These are phyloP conservation scores for Clonostachys sp. DNA, from an alignment of 2,329 filamentous ascomycete species.

Conservation along the genomic window DNA sequence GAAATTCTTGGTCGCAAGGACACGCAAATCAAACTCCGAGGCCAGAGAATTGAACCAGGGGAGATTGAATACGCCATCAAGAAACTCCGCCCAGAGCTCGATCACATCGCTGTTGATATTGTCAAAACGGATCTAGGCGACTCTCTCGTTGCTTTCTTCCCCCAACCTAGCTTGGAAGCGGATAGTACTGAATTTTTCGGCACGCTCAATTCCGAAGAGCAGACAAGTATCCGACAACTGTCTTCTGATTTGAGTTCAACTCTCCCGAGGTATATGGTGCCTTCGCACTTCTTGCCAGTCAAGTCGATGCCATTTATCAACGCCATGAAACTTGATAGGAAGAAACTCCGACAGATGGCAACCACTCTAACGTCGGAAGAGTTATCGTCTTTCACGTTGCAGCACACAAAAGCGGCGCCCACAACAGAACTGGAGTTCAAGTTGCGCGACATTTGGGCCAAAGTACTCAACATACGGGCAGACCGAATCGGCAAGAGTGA, in stretches of 20 bases:
- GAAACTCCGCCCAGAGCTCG: neutral
- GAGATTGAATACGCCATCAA: constrained; percentile 9
- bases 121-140: neutral
- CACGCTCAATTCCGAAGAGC: neutral
- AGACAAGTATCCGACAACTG: neutral
- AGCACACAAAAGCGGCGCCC: neutral
- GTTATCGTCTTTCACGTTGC: no score
- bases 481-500: constrained; percentile 17
- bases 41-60: constrained; percentile 9
- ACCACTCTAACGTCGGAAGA: no score
- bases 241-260: neutral
- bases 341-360: neutral
- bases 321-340: constrained; percentile 9
- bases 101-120: neutral
- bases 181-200: neutral
- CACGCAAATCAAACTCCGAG: constrained; percentile 11
- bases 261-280: constrained; percentile 10
- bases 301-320: constrained; percentile 9
- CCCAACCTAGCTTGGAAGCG: neutral
- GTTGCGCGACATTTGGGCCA: constrained; percentile 15
- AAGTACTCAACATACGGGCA: constrained; percentile 10
- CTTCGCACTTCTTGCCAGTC: constrained; percentile 5
- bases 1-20: constrained; percentile 10
- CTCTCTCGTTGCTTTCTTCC: neutral
- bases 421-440: constrained; percentile 5